These are phyloP conservation scores for Kalmusia sp. DNA, from an alignment of 2,329 filamentous ascomycete genomes.

Conservation along the genomic window DNA sequence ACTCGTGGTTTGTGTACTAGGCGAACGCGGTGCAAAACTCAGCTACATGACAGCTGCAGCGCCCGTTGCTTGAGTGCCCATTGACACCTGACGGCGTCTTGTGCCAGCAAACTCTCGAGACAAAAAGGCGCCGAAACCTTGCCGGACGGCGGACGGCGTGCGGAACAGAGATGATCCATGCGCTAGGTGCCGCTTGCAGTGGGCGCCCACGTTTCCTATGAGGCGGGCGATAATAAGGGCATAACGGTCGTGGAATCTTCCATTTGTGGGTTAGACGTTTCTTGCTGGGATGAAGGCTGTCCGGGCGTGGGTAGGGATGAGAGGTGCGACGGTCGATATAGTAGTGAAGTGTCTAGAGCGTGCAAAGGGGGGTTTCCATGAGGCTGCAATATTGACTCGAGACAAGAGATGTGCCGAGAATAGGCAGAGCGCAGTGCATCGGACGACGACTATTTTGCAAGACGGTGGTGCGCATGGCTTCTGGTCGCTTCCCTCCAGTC, in stretches of 20 bases:
- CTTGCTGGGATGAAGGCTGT: constrained; percentile 5
- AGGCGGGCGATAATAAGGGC: neutral
- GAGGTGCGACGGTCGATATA: neutral
- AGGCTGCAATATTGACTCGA: neutral
- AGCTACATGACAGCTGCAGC: neutral
- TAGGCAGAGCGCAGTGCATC: neutral
- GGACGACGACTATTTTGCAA: neutral
- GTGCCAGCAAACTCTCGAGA: neutral
- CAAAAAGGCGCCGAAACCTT: neutral
- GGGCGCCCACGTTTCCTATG: neutral
- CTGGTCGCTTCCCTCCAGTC: neutral
- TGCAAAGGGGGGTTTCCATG: neutral
- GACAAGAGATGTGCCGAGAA: neutral
- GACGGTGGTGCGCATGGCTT: neutral
- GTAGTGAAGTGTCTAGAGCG: too few relatives aligned
- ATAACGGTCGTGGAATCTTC: constrained; percentile 9
- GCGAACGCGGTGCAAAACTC: too few relatives aligned
- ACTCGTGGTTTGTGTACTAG: neutral
- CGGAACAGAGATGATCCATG: constrained; percentile 7
- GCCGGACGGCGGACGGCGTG: neutral
- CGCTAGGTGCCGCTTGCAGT: neutral
- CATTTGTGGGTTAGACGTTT: neutral
- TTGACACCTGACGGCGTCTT: neutral
- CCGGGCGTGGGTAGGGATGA: too few relatives aligned
- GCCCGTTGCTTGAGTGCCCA: constrained; percentile 1